Percentiles rank a stretch among this genome's conserved stretches.
These are phyloP conservation scores for Penicillium freii DNA, from an alignment of 2,329 filamentous ascomycete species.

Conservation along the genomic window DNA sequence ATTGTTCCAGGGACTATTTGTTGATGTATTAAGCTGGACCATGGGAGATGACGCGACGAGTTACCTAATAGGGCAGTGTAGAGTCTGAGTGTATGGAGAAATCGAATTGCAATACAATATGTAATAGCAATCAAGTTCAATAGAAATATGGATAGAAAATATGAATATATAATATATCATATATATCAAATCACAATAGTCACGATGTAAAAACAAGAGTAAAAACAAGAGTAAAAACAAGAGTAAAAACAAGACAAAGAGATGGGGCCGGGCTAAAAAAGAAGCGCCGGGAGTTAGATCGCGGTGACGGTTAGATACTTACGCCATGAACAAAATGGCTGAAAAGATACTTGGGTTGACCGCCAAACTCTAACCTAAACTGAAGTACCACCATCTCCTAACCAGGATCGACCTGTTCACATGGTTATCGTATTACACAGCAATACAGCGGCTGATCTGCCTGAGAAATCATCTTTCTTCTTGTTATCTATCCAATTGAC, in stretches of 20 bases:
- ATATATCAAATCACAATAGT: background rate
- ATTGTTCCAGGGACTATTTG: background rate
- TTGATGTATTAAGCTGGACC: conserved; percentile 8
- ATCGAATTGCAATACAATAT: background rate
- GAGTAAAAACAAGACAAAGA: conserved; percentile 3
- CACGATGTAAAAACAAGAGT: background rate
- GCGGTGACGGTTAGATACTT: conserved; percentile 16
- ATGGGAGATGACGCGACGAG: conserved; percentile 2
- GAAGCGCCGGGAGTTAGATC: conserved; percentile 24
- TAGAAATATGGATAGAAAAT: background rate
- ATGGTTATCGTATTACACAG: conserved; percentile 10
- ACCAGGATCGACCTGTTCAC: conserved; percentile 14
- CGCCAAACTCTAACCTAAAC: background rate
- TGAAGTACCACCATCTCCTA: background rate
- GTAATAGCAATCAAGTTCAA: background rate
- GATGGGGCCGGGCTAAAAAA: conserved; percentile 27
- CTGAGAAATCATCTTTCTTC: conserved; percentile 17
- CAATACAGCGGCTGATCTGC: conserved; percentile 24
- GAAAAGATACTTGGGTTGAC: conserved; percentile 9
- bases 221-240: conserved; percentile 2
- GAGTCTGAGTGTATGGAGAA: background rate
- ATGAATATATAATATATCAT: background rate
- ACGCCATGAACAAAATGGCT: conserved; percentile 2
- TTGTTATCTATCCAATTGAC: conserved; percentile 12
- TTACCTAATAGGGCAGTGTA: background rate